Base-by-base conservation (phyloP, 2,329 filamentous ascomycete genomes). In the Metarhizium robertsii region DNA sequence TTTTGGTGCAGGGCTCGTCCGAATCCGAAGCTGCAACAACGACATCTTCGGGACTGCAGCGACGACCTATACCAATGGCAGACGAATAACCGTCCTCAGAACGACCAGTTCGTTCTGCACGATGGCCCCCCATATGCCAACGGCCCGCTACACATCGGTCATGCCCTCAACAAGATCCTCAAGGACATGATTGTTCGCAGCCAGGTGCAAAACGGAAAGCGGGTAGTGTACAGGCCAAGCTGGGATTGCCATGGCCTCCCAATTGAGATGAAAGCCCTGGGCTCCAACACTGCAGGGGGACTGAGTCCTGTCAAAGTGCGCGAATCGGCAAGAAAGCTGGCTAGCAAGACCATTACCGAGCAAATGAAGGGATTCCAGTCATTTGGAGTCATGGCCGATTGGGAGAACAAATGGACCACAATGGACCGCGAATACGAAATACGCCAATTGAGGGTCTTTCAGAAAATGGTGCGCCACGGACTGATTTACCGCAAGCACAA, bases 241-340 rank as follows among this genome's bases (percentile, higher is more conserved):
- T 99, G 94, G 94, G 95, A 99, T 69, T 99, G 94, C 62, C 94
- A 99, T 75, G 94, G 94, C 0, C 79, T 99, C 51, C 94, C 94
- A 1, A 99, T 99, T 66, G 94, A 99, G 77, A 80, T 97, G 64
- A 99, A 97, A 73, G 94, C 92, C 29, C 79, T 99, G 16, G 87
- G 88, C 63, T 71, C 74, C 61, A 69, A 69, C 59, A 59, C 64
- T 55, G 61, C 68, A 64, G 76, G 74, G 58, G 66, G 63, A 50
- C 75, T 78, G 65, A 75, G 71, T 29, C 71, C 82, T 0, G 73
- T 83, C 52, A 79, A 81, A 59, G 80, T 91, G 58, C 81, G 89
- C 25, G 71, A 77, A 55, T 78, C 79, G 1, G 89, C 89, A 7
- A 76, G 83, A 54, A 71, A 79, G 25, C 74, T 94, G 43, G 90